Evolutionary conservation across 2,329 filamentous ascomycete genomes (phyloP), one percentile per base, ranked within the genome.

Genomic region (Aspergillus persii): DNA sequence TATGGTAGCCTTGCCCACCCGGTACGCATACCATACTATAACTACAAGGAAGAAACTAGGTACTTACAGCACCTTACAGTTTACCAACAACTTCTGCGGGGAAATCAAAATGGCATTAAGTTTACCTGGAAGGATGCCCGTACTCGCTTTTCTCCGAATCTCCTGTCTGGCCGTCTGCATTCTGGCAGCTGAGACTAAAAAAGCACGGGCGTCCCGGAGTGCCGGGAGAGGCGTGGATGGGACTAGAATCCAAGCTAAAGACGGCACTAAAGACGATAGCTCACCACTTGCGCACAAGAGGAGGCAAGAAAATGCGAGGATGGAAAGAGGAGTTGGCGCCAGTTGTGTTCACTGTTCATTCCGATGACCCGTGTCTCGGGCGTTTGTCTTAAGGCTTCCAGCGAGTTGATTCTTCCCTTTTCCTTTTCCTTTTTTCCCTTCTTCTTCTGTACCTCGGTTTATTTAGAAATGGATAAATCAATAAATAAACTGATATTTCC

Each of bases 131-230:
- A 12, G 12, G n/a, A 41, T 12, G 12, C 36, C 36, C 12, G n/a
- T n/a, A 15, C 36, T 55, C 7, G 2, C 31, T 47, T 30, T 44
- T 31, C 18, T 23, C 18, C 18, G 18, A 23, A 23, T 23, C 18
- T 23, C 18, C 18, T 23, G 18, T 23, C 18, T 23, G 18, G 53
- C 36, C 12, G 53, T 39, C 41, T 46, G 46, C 29, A 47, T 36
- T 51, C 36, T 26, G 23, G 29, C n/a, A 50, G 53, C 33, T 30
- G 36, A 54, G n/a, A 30, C 53, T 49, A 56, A 57, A 65, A 61
- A 63, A 59, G 64, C 60, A 59, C 64, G 61, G 59, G 59, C 59
- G 65, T 67, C 54, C 67, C 67, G 68, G 57, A 46, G 50, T 62
- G 41, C 47, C 59, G 63, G 63, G 61, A 61, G 53, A 50, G 50